These are phyloP conservation scores for Suillus occidentalis DNA, from an alignment of 768 basidiomycete genomes.

Conservation along the genomic window DNA sequence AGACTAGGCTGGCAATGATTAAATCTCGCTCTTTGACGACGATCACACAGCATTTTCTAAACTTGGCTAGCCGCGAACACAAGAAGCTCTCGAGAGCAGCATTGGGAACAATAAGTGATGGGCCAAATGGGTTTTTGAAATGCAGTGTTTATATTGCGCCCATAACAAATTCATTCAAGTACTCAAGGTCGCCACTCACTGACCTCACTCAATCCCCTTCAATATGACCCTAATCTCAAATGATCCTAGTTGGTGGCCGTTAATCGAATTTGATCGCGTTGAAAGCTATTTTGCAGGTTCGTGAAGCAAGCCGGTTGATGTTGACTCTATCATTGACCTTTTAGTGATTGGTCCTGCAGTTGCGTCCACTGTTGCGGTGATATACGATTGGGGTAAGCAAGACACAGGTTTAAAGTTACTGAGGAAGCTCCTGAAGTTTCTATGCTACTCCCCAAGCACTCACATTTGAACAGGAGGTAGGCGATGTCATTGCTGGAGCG, in stretches of 20 bases:
- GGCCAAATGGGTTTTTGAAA: no score
- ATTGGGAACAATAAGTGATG: no score
- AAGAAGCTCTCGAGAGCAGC: no score
- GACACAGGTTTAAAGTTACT: no score
- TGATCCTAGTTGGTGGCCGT: background rate
- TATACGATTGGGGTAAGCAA: background rate
- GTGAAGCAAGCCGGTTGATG: background rate
- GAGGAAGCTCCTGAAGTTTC: background rate
- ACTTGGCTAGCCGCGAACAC: no score
- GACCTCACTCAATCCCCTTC: background rate
- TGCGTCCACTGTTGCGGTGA: background rate
- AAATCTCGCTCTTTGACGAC: no score
- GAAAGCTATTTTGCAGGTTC: background rate
- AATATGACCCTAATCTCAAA: background rate
- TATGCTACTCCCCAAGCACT: background rate
- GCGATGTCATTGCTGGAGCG: background rate
- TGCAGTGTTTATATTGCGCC: no score
- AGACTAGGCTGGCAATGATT: no score
- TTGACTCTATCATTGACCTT: background rate
- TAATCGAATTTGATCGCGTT: background rate
- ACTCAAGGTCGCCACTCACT: no score
- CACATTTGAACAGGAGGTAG: slow-evolving; percentile 1
- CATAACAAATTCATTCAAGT: no score
- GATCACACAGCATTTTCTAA: no score
- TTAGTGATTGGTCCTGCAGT: background rate